Conservation (phyloP, 2,329 filamentous ascomycete genomes). For the Colletotrichum sp. region DNA sequence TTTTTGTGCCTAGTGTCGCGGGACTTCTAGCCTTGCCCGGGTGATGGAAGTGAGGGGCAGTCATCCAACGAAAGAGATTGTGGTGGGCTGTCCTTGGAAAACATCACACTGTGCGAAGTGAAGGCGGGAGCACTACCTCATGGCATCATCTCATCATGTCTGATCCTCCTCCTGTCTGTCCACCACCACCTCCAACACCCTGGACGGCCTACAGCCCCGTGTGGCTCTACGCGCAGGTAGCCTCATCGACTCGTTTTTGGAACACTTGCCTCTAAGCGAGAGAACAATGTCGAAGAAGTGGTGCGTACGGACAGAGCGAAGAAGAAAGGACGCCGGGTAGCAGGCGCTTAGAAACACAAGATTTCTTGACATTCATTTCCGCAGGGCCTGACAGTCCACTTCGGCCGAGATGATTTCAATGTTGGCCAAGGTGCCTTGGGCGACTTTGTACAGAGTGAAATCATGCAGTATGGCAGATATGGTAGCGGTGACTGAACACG, state of each 20-base stretch:
- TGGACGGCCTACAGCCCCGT: background rate
- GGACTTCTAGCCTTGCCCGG: background rate
- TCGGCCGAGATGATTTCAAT: background rate
- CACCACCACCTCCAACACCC: background rate
- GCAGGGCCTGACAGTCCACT: background rate
- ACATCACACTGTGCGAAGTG: background rate
- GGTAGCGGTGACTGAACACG: background rate
- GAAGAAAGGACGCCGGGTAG: background rate
- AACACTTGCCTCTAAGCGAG: background rate
- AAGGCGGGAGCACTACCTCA: background rate
- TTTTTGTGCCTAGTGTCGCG: background rate
- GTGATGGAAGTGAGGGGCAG: background rate
- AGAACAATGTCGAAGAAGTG: background rate
- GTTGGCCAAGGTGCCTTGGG: background rate
- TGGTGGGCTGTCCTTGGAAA: background rate
- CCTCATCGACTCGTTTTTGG: background rate
- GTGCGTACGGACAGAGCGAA: background rate
- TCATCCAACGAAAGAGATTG: background rate
- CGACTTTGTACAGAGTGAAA: background rate
- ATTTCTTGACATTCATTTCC: background rate
- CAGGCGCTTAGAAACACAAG: background rate
- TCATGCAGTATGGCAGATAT: background rate
- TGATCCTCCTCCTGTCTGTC: background rate
- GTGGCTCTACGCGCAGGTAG: background rate
- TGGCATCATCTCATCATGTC: background rate